Conservation (phyloP, 2,329 filamentous ascomycete genomes). For the Sporothrix variecibatus region DNA sequence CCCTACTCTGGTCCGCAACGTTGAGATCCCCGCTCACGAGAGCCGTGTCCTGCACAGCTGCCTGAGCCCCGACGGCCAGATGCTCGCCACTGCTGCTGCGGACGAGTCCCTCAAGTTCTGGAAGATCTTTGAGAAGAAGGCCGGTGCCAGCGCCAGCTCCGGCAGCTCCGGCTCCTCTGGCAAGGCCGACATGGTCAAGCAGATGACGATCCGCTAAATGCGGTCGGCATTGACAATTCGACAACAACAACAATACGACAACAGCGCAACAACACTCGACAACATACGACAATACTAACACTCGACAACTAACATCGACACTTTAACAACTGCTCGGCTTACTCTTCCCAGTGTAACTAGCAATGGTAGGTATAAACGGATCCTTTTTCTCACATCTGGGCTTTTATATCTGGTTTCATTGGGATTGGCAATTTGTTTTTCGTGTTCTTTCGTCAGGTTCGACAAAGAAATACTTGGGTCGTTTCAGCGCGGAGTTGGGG, state of each 20-base stretch:
- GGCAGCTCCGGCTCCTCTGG: constrained; percentile 67
- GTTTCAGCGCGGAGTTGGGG: constrained; percentile 57
- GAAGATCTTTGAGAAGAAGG: constrained; percentile 99
- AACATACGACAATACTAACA: constrained; percentile 12
- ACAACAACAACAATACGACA: constrained; percentile 20
- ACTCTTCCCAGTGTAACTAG: constrained; percentile 29
- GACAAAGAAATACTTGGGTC: constrained; percentile 36
- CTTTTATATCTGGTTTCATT: constrained; percentile 29
- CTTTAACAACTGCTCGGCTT: constrained; percentile 29
- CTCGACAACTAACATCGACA: not conserved
- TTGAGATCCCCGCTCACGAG: constrained; percentile 97
- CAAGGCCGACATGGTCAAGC: constrained; percentile 87
- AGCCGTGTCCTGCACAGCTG: constrained; percentile 95
- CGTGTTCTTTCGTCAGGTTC: constrained; percentile 27
- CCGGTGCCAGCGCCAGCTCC: constrained; percentile 67
- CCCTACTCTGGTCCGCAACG: constrained; percentile 92
- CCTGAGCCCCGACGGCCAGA: constrained; percentile 95
- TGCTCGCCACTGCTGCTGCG: constrained; percentile 92
- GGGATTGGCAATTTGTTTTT: constrained; percentile 26
- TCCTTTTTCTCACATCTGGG: constrained; percentile 8
- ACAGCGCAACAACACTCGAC: not conserved
- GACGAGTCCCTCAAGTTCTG: constrained; percentile 99
- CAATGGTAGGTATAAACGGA: constrained; percentile 50
- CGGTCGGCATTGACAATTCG: not conserved
- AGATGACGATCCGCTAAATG: constrained; percentile 84